Base-by-base conservation (phyloP, 176 grass and related monocot genomes). In the Musa troglodytarum region DNA sequence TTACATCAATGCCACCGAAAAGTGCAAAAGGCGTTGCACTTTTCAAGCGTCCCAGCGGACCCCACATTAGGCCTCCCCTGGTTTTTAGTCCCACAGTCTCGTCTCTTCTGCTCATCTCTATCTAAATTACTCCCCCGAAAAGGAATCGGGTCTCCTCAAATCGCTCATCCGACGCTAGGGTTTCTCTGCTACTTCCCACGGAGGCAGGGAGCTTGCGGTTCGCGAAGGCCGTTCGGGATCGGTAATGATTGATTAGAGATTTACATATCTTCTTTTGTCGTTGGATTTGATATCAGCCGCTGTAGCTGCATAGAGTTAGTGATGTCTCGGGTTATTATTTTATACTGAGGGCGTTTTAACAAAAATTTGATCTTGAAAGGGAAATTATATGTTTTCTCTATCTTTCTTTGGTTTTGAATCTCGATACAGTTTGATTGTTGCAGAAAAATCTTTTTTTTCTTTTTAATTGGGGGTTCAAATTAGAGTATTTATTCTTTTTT, bases 121-220 rank as follows among this genome's bases (percentile, higher is more conserved):
- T 52, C 43, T 11, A 49, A 52, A 51, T 69, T 69, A 43, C 4
- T 11, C 68, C 51, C 6, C 16, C 43, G 2, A 17, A 70, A 21
- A 49, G 68, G 68, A 50, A 70, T 22, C 49, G 68, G 49, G 11
- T 49, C 68, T 51, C 3, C 68, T 51, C 68, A 49, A 52, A 70
- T 70, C 68, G 15, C 16, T n/a, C 68, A 70, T 11, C 68, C 49
- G 51, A 70, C 16, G 34, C 68, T 70, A 70, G 68, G 68, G 68
- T 70, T 70, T 70, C 67, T 22, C 43, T 50, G 20, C 68, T 19
- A 52, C 16, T 50, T 50, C 17, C 16, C 17, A 15, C 9, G 49
- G 68, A 69, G 17, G 7, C 12, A 50, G 34, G 68, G 34, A 20
- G 68, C 49, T 70, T 17, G 49, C 68, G 68, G 20, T 20, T 49